A percentile compares a stretch with the other conserved stretches of the same genome.
phyloP scores from a whole-genome alignment of 2,329 filamentous ascomycete species.

The Diaporthe caulivora region DNA sequence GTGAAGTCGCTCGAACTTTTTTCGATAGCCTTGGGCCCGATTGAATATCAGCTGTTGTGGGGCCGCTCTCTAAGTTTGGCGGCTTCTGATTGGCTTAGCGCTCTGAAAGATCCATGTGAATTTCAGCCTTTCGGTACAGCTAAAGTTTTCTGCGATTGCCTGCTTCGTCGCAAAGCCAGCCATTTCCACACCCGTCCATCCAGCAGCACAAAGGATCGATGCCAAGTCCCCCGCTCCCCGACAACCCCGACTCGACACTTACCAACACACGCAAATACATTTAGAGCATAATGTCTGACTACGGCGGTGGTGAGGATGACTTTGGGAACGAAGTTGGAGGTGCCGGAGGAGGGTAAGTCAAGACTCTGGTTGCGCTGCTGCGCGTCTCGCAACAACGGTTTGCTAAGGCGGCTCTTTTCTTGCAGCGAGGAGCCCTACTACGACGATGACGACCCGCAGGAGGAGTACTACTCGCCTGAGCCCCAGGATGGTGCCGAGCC shows the following conservation, averaged over 20 bases:
- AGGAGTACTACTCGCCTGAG: slow-evolving; percentile 70
- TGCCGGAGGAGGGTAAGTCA: slow-evolving; percentile 36
- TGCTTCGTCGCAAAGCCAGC: slow-evolving; percentile 23
- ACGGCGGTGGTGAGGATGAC: slow-evolving; percentile 68
- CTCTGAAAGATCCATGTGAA: background rate
- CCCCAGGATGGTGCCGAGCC: slow-evolving; percentile 63
- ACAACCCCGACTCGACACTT: slow-evolving; percentile 1
- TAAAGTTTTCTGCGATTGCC: slow-evolving; percentile 36
- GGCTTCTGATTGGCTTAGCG: background rate
- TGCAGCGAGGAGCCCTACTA: slow-evolving; percentile 77
- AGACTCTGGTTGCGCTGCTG: slow-evolving; percentile 32
- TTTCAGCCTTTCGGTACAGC: slow-evolving; percentile 32
- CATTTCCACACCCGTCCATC: background rate
- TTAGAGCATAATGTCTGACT: slow-evolving; percentile 74
- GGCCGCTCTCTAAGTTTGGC: background rate
- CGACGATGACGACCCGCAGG: slow-evolving; percentile 76
- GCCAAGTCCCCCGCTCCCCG: background rate
- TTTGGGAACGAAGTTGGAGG: slow-evolving; percentile 42
- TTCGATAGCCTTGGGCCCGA: slow-evolving; percentile 20
- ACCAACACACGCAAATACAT: background rate
- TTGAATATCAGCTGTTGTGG: slow-evolving; percentile 6
- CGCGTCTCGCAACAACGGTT: slow-evolving; percentile 37
- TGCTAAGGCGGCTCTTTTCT: slow-evolving; percentile 46
- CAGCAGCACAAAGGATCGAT: slow-evolving; percentile 16
- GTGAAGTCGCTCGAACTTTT: slow-evolving; percentile 10